A percentile compares a stretch with the other conserved stretches of the same genome.
Conservation (phyloP, 2,329 filamentous ascomycete genomes). For the Plenodomus tracheiphilus region DNA sequence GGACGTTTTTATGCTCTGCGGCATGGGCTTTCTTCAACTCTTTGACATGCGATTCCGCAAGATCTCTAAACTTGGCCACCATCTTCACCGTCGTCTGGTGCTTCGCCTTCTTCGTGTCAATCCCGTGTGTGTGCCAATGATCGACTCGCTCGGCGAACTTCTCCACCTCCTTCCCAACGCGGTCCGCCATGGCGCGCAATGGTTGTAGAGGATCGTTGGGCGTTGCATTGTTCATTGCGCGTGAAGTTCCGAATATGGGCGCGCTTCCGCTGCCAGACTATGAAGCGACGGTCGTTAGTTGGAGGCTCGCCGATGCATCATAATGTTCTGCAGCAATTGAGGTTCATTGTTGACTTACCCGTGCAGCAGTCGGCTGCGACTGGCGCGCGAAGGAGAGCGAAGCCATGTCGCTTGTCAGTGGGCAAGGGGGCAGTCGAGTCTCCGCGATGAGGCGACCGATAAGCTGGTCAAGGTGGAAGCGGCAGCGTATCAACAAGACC, state of each 20-base stretch:
- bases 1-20: slow-evolving; percentile 41
- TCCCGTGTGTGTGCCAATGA: slow-evolving; percentile 57
- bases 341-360: slow-evolving; percentile 22
- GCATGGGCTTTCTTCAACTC: slow-evolving; percentile 50
- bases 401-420: slow-evolving; percentile 21
- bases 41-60: slow-evolving; percentile 55
- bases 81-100: slow-evolving; percentile 55
- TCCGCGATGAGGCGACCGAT: slow-evolving; percentile 1
- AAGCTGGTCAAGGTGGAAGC: background rate
- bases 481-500: background rate
- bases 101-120: slow-evolving; percentile 47
- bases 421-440: background rate
- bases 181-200: slow-evolving; percentile 66
- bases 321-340: background rate
- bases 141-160: slow-evolving; percentile 83
- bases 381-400: slow-evolving; percentile 30
- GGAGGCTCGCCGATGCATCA: background rate
- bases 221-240: slow-evolving; percentile 11
- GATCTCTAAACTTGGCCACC: slow-evolving; percentile 50
- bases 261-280: slow-evolving; percentile 17
- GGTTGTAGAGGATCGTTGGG: slow-evolving; percentile 57
- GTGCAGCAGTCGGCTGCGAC: slow-evolving; percentile 26
- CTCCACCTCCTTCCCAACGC: slow-evolving; percentile 80
- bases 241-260: slow-evolving; percentile 16
- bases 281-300: background rate